Conservation (phyloP, 2,329 filamentous ascomycete species). For the Aspergillus costaricaensis region DNA sequence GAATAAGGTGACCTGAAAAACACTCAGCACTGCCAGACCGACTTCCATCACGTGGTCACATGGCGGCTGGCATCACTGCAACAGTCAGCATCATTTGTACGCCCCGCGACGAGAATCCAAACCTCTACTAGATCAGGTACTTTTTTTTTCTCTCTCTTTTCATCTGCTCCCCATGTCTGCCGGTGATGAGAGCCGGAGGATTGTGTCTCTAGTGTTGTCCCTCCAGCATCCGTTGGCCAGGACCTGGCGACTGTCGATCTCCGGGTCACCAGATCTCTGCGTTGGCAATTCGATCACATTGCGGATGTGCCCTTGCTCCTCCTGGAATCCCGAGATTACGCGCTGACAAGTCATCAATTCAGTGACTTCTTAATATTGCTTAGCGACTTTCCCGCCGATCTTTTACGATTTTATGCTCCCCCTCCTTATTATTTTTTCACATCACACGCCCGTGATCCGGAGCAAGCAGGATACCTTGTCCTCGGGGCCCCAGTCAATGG, state of each 20-base stretch:
- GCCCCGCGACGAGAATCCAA: background rate
- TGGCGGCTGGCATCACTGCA: background rate
- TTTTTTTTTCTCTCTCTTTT: background rate
- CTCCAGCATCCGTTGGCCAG: slow-evolving; percentile 11
- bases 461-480: slow-evolving; percentile 1
- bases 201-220: background rate
- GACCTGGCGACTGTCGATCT: slow-evolving; percentile 30
- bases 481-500: background rate
- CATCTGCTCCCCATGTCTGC: background rate
- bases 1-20: background rate
- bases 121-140: slow-evolving; percentile 3
- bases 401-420: background rate
- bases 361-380: slow-evolving; percentile 10
- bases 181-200: background rate
- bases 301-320: slow-evolving; percentile 12
- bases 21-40: background rate
- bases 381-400: slow-evolving; percentile 11
- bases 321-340: slow-evolving; percentile 11
- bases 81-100: slow-evolving; percentile 8
- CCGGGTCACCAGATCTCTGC: slow-evolving; percentile 40
- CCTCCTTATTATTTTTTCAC: background rate
- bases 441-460: slow-evolving; percentile 7
- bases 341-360: slow-evolving; percentile 20
- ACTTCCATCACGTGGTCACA: slow-evolving; percentile 8
- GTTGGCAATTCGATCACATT: slow-evolving; percentile 34